Conservation (phyloP, 345 rosid genomes). For the Crucihimalaya himalaica region DNA sequence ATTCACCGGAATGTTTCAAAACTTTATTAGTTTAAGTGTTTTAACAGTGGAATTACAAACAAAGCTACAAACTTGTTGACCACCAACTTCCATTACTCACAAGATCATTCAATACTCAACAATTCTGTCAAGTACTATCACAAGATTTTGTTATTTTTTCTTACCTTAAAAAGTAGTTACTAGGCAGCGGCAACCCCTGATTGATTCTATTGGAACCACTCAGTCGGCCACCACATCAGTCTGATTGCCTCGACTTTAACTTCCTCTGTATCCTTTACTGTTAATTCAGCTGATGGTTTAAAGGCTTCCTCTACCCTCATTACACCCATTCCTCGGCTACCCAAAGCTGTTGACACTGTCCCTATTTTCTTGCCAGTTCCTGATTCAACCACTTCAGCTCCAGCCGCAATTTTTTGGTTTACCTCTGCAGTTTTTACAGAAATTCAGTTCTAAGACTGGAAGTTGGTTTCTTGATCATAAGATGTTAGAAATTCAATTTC, state of each 20-base stretch:
- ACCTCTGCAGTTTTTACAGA: conserved; percentile 43
- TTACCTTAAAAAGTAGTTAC: neutral
- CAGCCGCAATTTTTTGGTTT: conserved; percentile 57
- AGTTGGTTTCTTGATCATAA: neutral
- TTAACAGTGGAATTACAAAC: conserved; percentile 15
- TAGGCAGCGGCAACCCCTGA: conserved; percentile 40
- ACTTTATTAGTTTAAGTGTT: conserved; percentile 25
- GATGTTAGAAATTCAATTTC: neutral
- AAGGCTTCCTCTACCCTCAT: conserved; percentile 72
- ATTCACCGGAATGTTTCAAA: conserved; percentile 14
- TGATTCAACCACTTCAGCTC: conserved; percentile 62
- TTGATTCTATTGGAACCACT: conserved; percentile 63
- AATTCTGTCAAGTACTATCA: neutral
- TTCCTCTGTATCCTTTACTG: conserved; percentile 52
- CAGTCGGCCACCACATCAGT: conserved; percentile 87
- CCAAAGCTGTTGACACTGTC: conserved; percentile 65
- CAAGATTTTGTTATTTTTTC: neutral
- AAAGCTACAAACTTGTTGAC: conserved; percentile 25
- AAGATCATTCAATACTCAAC: no score
- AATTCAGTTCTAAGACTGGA: neutral
- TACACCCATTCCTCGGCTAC: conserved; percentile 74
- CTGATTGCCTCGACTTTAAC: conserved; percentile 63
- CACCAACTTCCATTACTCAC: no score
- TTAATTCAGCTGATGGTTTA: conserved; percentile 44
- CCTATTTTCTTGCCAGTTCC: conserved; percentile 72